Evolutionary conservation across 1,284 basidiomycete species (phyloP).

Genomic region (Ustilago curta): DNA sequence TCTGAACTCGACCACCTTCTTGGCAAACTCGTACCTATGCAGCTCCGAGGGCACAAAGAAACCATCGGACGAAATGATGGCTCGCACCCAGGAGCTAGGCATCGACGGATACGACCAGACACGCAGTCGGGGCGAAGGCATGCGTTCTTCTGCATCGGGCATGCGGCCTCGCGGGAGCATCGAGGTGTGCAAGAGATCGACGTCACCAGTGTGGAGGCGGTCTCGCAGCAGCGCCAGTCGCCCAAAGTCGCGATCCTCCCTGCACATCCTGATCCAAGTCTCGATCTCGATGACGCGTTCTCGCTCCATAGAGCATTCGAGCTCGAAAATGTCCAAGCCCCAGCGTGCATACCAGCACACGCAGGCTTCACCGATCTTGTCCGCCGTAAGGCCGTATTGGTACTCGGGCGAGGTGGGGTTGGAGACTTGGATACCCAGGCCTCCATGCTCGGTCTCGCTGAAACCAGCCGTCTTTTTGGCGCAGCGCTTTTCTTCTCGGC

Average conservation of each 20-base stretch:
- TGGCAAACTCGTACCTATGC: slow-evolving; percentile 83
- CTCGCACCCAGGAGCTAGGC: slow-evolving; percentile 78
- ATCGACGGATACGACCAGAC: slow-evolving; percentile 70
- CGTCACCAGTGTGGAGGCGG: slow-evolving; percentile 44
- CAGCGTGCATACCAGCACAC: slow-evolving; percentile 88
- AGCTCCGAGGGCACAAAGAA: slow-evolving; percentile 84
- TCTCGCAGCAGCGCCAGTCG: slow-evolving; percentile 36
- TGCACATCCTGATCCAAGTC: slow-evolving; percentile 38
- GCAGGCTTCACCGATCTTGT: slow-evolving; percentile 90
- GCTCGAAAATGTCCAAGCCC: slow-evolving; percentile 80
- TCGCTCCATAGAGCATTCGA: slow-evolving; percentile 74
- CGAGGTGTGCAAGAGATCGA: slow-evolving; percentile 45
- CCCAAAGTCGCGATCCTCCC: slow-evolving; percentile 28
- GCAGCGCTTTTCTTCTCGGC: slow-evolving; percentile 21
- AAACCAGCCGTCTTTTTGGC: slow-evolving; percentile 36
- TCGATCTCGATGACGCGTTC: slow-evolving; percentile 44
- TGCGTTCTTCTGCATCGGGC: slow-evolving; percentile 41
- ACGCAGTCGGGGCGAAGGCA: slow-evolving; percentile 73
- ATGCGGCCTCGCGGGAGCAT: slow-evolving; percentile 50
- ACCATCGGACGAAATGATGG: slow-evolving; percentile 81
- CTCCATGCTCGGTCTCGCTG: slow-evolving; percentile 14
- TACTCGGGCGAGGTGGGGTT: slow-evolving; percentile 25
- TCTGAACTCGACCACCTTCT: slow-evolving; percentile 80
- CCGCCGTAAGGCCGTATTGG: slow-evolving; percentile 77
- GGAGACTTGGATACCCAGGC: not conserved